Conservation (phyloP, 2,329 filamentous ascomycete genomes). For the Pseudofabraea citricarpa region DNA sequence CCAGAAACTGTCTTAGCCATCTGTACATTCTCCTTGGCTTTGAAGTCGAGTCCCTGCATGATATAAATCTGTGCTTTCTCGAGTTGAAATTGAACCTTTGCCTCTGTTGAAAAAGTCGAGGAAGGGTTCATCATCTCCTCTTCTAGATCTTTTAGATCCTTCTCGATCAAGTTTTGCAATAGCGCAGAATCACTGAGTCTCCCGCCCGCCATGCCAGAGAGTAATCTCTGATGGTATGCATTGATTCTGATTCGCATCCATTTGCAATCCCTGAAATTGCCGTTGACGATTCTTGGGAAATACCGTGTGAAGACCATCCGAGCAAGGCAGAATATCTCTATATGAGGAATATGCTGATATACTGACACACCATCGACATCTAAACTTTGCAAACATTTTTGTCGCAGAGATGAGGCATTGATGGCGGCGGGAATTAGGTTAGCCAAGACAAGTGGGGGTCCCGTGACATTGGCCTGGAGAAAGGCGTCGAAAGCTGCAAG, state of each 20-base stretch:
- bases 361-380: conserved; percentile 80
- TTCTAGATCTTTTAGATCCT: conserved; percentile 47
- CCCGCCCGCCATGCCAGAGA: conserved; percentile 31
- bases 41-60: conserved; percentile 74
- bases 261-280: conserved; percentile 26
- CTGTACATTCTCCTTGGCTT: conserved; percentile 67
- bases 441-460: conserved; percentile 64
- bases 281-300: conserved; percentile 22
- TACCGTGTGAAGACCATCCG: conserved; percentile 39
- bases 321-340: conserved; percentile 80
- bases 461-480: conserved; percentile 82
- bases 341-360: conserved; percentile 76
- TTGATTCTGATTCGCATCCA: conserved; percentile 60
- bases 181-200: conserved; percentile 50
- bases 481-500: conserved; percentile 72
- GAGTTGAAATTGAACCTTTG: conserved; percentile 67
- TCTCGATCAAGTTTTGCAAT: conserved; percentile 56
- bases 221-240: conserved; percentile 65
- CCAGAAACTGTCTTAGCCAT: conserved; percentile 61
- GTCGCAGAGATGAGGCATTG: conserved; percentile 29
- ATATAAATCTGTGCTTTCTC: conserved; percentile 82
- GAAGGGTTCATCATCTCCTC: conserved; percentile 34
- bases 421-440: conserved; percentile 30
- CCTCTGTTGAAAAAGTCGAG: conserved; percentile 36
- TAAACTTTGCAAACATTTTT: conserved; percentile 62